Evolutionary conservation across 2,329 filamentous ascomycete species (phyloP).

Genomic region (Truncatella angustata): DNA sequence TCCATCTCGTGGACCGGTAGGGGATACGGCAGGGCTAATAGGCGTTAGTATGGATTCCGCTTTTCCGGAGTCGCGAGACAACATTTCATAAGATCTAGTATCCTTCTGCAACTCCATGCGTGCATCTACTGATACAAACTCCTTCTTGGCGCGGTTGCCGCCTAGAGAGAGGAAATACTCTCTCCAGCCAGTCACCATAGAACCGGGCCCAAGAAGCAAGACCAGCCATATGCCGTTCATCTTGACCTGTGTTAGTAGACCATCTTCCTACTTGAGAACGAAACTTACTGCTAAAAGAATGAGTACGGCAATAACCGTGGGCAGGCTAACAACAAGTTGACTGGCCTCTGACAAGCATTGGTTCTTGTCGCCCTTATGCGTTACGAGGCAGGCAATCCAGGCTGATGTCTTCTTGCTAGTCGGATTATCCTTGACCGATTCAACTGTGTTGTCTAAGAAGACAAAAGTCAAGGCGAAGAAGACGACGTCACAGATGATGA

Average conservation of each 20-base stretch:
- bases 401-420: constrained; percentile 43
- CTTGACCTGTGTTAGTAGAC: constrained; percentile 38
- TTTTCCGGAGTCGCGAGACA: constrained; percentile 56
- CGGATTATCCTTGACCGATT: constrained; percentile 54
- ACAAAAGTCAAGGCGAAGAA: constrained; percentile 94
- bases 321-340: constrained; percentile 67
- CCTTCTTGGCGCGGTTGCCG: constrained; percentile 55
- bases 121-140: constrained; percentile 89
- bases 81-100: constrained; percentile 77
- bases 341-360: constrained; percentile 62
- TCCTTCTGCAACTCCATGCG: constrained; percentile 59
- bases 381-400: constrained; percentile 73
- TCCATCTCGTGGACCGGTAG: constrained; percentile 30
- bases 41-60: constrained; percentile 51
- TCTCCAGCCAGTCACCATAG: constrained; percentile 83
- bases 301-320: constrained; percentile 77
- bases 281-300: constrained; percentile 73
- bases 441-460: constrained; percentile 73
- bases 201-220: constrained; percentile 75
- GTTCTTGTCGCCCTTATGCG: constrained; percentile 57
- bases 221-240: constrained; percentile 84
- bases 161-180: constrained; percentile 57
- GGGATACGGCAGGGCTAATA: constrained; percentile 37
- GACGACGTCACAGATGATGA: constrained; percentile 87
- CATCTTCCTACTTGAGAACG: constrained; percentile 3